Evolutionary conservation across 352 stramenopile genomes (phyloP), one percentile per base, ranked within the genome.

Genomic region (Pseudoperonospora humuli): DNA sequence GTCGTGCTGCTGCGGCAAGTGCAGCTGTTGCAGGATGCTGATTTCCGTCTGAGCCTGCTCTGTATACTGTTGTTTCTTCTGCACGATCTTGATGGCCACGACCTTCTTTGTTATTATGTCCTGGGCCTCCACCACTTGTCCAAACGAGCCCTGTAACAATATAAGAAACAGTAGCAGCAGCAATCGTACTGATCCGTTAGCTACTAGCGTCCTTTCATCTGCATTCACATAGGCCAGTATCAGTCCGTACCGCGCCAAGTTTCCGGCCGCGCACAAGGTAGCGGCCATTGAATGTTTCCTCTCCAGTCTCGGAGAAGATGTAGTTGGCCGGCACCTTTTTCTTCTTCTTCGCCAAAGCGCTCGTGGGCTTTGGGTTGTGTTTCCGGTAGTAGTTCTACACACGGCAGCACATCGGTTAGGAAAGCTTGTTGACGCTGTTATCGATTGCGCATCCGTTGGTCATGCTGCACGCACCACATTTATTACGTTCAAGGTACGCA

Each of bases 61-160:
- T 15, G 89, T 86, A 58, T 99, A 99, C 35, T 95, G 86, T 55
- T 96, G 96, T 52, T 97, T 97, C 59, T 93, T 98, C 74, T 99
- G 98, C 41, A 99, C 97, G 48, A 99, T 97, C 71, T 99, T 99
- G 57, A 98, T 97, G 7, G 95, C 95, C n/a, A 98, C 94, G n/a
- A 96, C 61, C 31, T 74, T 47, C 3, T 86, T 64, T 1, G 76
- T 95, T 46, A 79, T 41, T 7, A 75, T 69, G 51, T 95, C 83
- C 5, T 75, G n/a, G 7, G 70, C 80, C 49, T 90, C 72, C 28
- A 90, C 64, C 7, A 95, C 83, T 50, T 88, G 72, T 15, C 83
- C 83, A 47, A 93, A 95, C 4, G 83, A 86, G 10, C 83, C 83
- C 79, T 89, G 34, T 11, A 56, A 10, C 10, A 20, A 17, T 13